Percentiles rank a stretch among this genome's conserved stretches.
Conservation (phyloP, 257 asterid genomes). For the Pogostemon cablin region DNA sequence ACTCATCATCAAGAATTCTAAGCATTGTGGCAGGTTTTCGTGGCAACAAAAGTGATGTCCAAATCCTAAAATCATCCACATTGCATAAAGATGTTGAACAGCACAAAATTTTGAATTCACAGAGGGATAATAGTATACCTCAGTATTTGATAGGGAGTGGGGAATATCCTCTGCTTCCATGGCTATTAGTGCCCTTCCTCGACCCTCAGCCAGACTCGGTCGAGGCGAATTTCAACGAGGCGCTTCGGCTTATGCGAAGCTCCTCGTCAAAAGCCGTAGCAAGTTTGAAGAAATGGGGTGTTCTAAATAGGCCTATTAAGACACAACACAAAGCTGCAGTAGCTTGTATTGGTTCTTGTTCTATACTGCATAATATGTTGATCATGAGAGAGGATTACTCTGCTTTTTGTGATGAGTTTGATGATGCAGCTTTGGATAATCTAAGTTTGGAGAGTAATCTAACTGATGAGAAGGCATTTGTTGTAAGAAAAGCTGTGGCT, state of each 20-base stretch:
- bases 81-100: slow-evolving; percentile 55
- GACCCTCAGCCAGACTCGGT: slow-evolving; percentile 48
- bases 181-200: slow-evolving; percentile 61
- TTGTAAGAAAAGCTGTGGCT: slow-evolving; percentile 57
- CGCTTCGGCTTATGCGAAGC: slow-evolving; percentile 33
- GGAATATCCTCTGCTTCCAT: slow-evolving; percentile 64
- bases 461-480: slow-evolving; percentile 38
- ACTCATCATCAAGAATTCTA: slow-evolving; percentile 68
- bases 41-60: slow-evolving; percentile 46
- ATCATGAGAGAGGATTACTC: slow-evolving; percentile 79
- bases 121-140: slow-evolving; percentile 45
- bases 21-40: slow-evolving; percentile 75
- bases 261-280: slow-evolving; percentile 45
- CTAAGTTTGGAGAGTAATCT: slow-evolving; percentile 33
- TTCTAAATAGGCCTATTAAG: slow-evolving; percentile 49
- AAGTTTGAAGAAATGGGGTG: slow-evolving; percentile 82
- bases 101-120: slow-evolving; percentile 46
- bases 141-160: slow-evolving; percentile 61
- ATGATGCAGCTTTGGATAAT: slow-evolving; percentile 29
- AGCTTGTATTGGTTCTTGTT: slow-evolving; percentile 78
- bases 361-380: slow-evolving; percentile 85
- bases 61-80: slow-evolving; percentile 54
- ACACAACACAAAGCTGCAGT: slow-evolving; percentile 59
- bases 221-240: slow-evolving; percentile 63
- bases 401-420: slow-evolving; percentile 56